Conservation (phyloP, 768 basidiomycete genomes). For the Ramaria rubella region DNA sequence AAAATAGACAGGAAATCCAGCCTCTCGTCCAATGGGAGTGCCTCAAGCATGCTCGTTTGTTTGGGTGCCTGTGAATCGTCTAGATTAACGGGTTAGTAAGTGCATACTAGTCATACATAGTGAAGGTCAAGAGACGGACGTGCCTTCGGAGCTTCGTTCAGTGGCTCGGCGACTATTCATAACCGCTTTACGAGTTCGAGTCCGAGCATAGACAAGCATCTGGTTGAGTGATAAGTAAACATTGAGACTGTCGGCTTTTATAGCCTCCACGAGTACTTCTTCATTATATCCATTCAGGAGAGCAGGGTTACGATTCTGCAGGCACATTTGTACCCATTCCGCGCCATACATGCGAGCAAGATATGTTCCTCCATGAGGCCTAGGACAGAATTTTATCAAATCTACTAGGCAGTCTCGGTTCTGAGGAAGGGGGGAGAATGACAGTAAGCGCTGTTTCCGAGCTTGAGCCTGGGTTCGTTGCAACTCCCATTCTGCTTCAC, state of each 20-base stretch:
- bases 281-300: conserved; percentile 11
- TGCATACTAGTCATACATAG: no score
- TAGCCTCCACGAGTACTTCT: conserved; percentile 14
- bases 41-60: not conserved
- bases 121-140: no score
- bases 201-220: conserved; percentile 27
- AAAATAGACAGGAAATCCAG: not conserved
- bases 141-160: not conserved
- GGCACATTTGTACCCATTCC: conserved; percentile 26
- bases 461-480: no score
- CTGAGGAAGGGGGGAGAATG: no score
- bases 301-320: conserved; percentile 15
- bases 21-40: not conserved
- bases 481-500: no score
- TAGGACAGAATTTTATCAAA: conserved; percentile 26
- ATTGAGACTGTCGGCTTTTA: conserved; percentile 16
- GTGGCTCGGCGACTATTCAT: conserved; percentile 29
- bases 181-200: conserved; percentile 24
- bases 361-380: conserved; percentile 24
- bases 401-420: no score
- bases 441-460: no score
- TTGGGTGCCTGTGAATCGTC: no score
- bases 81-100: no score
- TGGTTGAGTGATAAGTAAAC: conserved; percentile 23
- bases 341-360: conserved; percentile 25